Base-by-base conservation (phyloP, 192 early-diverging fungal genomes). In the Piromyces sp. region DNA sequence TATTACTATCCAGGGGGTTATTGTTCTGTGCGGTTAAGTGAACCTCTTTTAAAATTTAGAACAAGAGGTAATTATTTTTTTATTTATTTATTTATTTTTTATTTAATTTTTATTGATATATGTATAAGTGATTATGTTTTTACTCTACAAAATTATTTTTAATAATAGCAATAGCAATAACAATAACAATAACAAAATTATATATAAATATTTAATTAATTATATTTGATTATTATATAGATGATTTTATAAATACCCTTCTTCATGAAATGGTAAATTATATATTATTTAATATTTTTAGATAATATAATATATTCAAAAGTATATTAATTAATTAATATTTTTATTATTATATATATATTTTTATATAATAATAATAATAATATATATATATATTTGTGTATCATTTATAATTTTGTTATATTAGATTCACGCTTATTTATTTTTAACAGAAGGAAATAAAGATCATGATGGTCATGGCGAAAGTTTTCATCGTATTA, bases 11-110 rank as follows among this genome's bases (percentile, higher is more conserved):
- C 19, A 9, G 86, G 86, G 7, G 87, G 88, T 1, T 90, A 87
- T 30, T 89, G 87, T 81, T 87, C 84, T 13, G 86, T 93, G 22
- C 86, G 89, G 22, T 82, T 93, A 29, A 89, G 87, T 29, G 92
- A 93, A 79, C 90, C 92, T 22, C 42, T 93, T 4, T 89, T 93
- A 40, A 93, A 93, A 81, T 92, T 92, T 82, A 84, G 92, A 30
- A 84, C 92, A 5, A 83, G 86, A 42, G 81, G 51, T 68, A 2
- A 11, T 51, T 51, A 3, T 51, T 22, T 6, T 6, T 51, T 22
- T 51, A 3, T 22, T 22, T 22, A 22, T 51, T 22, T 5, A 5
- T 51, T 22, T 51, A 22, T 22, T 51, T 51, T 22, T 22, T 51
- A 22, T 51, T 51, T 51, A 15, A 3, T 22, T 22, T 15, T 22